A percentile compares a stretch with the other conserved stretches of the same genome.
Conservation (phyloP, 371 early-diverging fungal species). For the Rhizopus microsporus region DNA sequence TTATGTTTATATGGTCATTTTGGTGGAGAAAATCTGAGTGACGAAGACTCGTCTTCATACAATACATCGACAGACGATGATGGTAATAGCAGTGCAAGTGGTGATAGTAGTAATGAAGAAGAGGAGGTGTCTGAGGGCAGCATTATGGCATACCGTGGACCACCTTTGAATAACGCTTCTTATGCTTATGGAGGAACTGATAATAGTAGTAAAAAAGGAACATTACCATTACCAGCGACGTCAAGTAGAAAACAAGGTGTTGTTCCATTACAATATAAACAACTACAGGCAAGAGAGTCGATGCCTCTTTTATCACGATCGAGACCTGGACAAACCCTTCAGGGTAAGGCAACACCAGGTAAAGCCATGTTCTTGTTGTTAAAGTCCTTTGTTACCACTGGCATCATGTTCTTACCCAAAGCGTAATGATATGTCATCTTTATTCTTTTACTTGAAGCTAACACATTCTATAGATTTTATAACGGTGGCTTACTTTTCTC, state of each 20-base stretch:
- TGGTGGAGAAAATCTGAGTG: slow-evolving; percentile 91
- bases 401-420: slow-evolving; percentile 82
- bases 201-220: slow-evolving; percentile 8
- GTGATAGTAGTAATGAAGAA: slow-evolving; percentile 23
- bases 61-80: slow-evolving; percentile 18
- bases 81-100: slow-evolving; percentile 23
- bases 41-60: slow-evolving; percentile 73
- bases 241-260: slow-evolving; percentile 5
- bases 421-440: slow-evolving; percentile 43
- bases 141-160: slow-evolving; percentile 33
- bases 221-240: slow-evolving; percentile 7
- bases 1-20: slow-evolving; percentile 92
- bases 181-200: slow-evolving; percentile 22
- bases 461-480: slow-evolving; percentile 50
- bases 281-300: slow-evolving; percentile 45
- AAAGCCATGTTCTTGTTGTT: slow-evolving; percentile 84
- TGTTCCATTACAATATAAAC: slow-evolving; percentile 37
- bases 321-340: slow-evolving; percentile 50
- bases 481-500: slow-evolving; percentile 73
- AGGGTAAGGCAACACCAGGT: slow-evolving; percentile 73
- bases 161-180: slow-evolving; percentile 28
- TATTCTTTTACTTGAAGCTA: background rate
- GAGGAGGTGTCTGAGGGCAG: slow-evolving; percentile 31
- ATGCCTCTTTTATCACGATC: slow-evolving; percentile 61
- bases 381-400: slow-evolving; percentile 89